Conservation (phyloP, 1,139 yeast genomes). For the Yamadazyma songkhlaensis region DNA sequence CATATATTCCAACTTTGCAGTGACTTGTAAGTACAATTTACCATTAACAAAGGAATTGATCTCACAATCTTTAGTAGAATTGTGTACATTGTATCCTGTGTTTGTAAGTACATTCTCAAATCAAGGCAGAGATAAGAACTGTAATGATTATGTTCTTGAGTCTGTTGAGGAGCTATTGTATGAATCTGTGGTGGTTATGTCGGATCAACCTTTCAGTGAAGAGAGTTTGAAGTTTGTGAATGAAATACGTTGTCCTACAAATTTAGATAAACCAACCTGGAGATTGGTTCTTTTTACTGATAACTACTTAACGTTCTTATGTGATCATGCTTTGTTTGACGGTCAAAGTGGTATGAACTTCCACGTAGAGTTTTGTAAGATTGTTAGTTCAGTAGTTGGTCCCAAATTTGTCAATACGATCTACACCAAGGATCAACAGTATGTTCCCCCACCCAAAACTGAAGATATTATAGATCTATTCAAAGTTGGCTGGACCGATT, state of each 20-base stretch:
- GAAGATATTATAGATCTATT: not conserved
- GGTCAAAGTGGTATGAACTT: constrained; percentile 33
- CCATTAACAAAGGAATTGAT: constrained; percentile 16
- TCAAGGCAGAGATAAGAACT: constrained; percentile 8
- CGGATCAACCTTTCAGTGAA: constrained; percentile 16
- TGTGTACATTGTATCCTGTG: constrained; percentile 21
- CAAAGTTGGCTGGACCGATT: not conserved
- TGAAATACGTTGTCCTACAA: constrained; percentile 15
- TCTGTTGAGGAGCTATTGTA: constrained; percentile 20
- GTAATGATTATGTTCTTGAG: constrained; percentile 17
- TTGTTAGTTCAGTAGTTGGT: constrained; percentile 5
- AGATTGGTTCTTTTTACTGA: constrained; percentile 20
- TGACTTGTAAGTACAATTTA: constrained; percentile 23
- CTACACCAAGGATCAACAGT: not conserved
- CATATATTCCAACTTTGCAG: constrained; percentile 28
- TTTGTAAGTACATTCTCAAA: constrained; percentile 20
- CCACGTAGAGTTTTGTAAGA: constrained; percentile 20
- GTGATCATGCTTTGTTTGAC: constrained; percentile 36
- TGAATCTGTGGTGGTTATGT: constrained; percentile 24
- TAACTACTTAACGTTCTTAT: constrained; percentile 23
- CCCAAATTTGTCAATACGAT: not conserved
- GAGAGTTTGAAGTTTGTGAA: constrained; percentile 17
- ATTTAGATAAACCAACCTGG: constrained; percentile 28
- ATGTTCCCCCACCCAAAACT: not conserved
- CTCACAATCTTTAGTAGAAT: constrained; percentile 22